phyloP scores from a whole-genome alignment of 2,329 filamentous ascomycete species.

The Nannizzia gypsea region DNA sequence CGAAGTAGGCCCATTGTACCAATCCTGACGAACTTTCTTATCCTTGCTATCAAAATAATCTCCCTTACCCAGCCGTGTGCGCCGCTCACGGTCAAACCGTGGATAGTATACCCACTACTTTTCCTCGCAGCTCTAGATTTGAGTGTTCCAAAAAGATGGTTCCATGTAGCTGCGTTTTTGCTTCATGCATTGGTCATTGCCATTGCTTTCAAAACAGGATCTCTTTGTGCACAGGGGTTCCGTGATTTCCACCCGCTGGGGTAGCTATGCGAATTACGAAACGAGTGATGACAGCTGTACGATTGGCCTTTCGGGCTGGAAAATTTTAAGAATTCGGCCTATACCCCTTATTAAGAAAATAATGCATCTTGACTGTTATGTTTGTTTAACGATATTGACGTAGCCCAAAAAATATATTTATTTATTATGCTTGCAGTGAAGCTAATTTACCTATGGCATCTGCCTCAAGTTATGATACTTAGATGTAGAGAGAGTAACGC shows the following conservation, averaged over 20 bases:
- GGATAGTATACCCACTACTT: slow-evolving; percentile 56
- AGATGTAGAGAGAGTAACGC: slow-evolving; percentile 20
- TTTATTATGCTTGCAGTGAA: no score
- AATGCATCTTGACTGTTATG: neutral
- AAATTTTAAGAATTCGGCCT: neutral
- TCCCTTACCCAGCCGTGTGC: slow-evolving; percentile 57
- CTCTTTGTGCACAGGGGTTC: neutral
- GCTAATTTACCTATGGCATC: no score
- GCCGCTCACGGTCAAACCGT: slow-evolving; percentile 55
- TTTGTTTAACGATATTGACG: neutral
- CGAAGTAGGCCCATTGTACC: slow-evolving; percentile 16
- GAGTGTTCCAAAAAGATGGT: slow-evolving; percentile 23
- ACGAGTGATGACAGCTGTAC: neutral
- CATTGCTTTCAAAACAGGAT: slow-evolving; percentile 26
- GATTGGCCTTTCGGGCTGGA: neutral
- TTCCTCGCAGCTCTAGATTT: slow-evolving; percentile 56
- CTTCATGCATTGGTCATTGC: slow-evolving; percentile 39
- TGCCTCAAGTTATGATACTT: neutral
- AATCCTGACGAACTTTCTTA: slow-evolving; percentile 34
- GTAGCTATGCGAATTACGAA: neutral
- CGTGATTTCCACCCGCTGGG: neutral
- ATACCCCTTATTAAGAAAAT: neutral
- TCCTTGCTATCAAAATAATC: slow-evolving; percentile 53
- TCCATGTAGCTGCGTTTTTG: slow-evolving; percentile 33
- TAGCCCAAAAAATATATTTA: neutral